These are phyloP conservation scores for Fusarium nodosum DNA, from an alignment of 2,329 filamentous ascomycete genomes.

Conservation along the genomic window DNA sequence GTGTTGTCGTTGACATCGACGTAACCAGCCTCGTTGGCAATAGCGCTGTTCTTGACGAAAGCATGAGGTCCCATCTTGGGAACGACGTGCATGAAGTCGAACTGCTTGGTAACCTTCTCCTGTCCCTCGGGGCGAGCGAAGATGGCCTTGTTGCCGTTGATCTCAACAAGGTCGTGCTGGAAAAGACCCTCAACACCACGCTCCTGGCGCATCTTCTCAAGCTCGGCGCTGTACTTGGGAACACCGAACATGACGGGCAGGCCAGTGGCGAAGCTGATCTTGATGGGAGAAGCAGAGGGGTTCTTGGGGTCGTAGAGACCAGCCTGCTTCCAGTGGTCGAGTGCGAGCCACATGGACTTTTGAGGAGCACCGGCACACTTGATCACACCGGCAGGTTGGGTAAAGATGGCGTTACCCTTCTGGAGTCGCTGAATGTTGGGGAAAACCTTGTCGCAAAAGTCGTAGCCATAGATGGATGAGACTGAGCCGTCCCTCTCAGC, in stretches of 20 bases:
- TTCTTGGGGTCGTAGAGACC: conserved; percentile 63
- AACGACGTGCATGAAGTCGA: conserved; percentile 69
- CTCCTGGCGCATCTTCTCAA: conserved; percentile 67
- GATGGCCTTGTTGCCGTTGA: conserved; percentile 66
- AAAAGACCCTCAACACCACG: conserved; percentile 70
- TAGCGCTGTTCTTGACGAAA: conserved; percentile 65
- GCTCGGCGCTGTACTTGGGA: conserved; percentile 68
- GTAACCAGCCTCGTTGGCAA: conserved; percentile 68
- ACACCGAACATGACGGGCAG: conserved; percentile 71
- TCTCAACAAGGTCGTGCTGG: conserved; percentile 67
- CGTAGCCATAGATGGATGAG: conserved; percentile 70
- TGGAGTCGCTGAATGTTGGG: conserved; percentile 61
- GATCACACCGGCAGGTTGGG: conserved; percentile 69
- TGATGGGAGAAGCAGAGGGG: conserved; percentile 59
- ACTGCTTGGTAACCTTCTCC: conserved; percentile 60
- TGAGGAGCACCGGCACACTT: conserved; percentile 74
- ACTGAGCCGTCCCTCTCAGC: conserved; percentile 62
- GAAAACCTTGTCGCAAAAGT: conserved; percentile 68
- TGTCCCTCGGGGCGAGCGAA: conserved; percentile 62
- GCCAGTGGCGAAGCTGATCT: conserved; percentile 68
- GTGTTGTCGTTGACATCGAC: conserved; percentile 70
- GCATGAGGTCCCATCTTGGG: conserved; percentile 71
- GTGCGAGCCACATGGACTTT: conserved; percentile 73
- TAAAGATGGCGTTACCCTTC: conserved; percentile 69
- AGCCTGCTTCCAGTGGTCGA: conserved; percentile 69